Evolutionary conservation across 208 protist species (phyloP), one percentile per base, ranked within the genome.

Genomic region (Phytomonas serpens): DNA sequence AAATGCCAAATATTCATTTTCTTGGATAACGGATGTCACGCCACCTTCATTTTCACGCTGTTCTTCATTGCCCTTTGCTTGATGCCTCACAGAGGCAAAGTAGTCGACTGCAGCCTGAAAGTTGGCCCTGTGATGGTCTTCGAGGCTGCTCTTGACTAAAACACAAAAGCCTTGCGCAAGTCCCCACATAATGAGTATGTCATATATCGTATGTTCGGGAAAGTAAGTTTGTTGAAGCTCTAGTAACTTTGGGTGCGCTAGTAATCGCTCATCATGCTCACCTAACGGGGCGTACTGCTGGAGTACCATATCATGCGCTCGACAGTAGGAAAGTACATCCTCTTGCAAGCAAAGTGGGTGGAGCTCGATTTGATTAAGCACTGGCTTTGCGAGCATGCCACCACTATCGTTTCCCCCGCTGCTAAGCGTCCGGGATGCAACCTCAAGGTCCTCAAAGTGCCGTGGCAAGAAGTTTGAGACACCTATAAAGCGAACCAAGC

Each of bases 351-450:
- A 94, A 4, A 96, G 73, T 29, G 89, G 89, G 68, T 96, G 88
- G n/a, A 96, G 76, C 70, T 96, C 92, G 66, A 96, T 88, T 36
- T 96, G 92, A 69, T 96, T 93, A 13, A 96, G 34, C 5, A 81
- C 61, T 0, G 87, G 84, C 6, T 47, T 14, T 29, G 52, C n/a
- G 16, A 66, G 61, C 1, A 68, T n/a, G 33, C 42, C 33, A 23
- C 64, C 16, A 68, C 57, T n/a, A 57, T 42, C 36, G 34, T 52
- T 63, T 31, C n/a, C 47, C 69, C 69, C 38, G 9, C 19, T 34
- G 19, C 11, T 34, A 29, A 64, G 33, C 42, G 37, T 69, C 13
- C 29, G 1, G 9, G 14, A 51, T 64, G 16, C 13, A 0, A 0
- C 16, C 32, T 64, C 61, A 75, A 42, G 9, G 6, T 47, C 66